Conservation (phyloP, 768 basidiomycete genomes). For the Tulasnella sp. region DNA sequence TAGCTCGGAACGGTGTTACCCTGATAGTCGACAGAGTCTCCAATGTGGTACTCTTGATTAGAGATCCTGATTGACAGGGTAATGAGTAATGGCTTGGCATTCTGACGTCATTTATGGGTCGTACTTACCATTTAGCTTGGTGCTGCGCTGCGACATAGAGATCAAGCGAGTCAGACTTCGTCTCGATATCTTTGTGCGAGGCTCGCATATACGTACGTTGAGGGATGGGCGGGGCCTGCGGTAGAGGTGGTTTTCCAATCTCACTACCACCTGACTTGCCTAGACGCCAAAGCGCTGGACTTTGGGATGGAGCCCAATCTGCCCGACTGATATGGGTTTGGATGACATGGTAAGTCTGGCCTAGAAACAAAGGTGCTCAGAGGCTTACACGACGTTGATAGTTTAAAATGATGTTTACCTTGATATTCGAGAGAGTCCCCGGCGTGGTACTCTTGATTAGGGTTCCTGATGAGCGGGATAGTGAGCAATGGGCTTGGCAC, state of each 20-base stretch:
- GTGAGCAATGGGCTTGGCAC: background rate
- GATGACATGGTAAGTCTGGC: constrained; percentile 61
- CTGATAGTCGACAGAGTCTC: constrained; percentile 8
- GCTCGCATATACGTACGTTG: background rate
- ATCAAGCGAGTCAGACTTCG: background rate
- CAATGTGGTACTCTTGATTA: background rate
- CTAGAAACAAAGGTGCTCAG: constrained; percentile 38
- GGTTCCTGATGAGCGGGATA: background rate
- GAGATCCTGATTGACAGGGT: background rate
- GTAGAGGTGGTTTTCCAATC: background rate
- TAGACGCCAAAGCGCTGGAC: constrained; percentile 27
- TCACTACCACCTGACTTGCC: background rate
- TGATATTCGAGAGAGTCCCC: constrained; percentile 17
- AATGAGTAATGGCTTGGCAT: background rate
- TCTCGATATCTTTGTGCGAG: background rate
- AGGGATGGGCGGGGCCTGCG: background rate
- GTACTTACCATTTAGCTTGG: background rate
- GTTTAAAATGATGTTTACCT: background rate
- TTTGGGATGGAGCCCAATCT: constrained; percentile 58
- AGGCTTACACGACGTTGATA: background rate
- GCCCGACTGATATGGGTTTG: constrained; percentile 66
- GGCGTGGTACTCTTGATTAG: background rate
- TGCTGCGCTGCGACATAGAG: background rate
- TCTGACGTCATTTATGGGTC: background rate
- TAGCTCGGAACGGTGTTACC: background rate